Evolutionary conservation across 2,329 filamentous ascomycete genomes (phyloP), one percentile per base, ranked within the genome.

Genomic region (Pyrenochaeta sp.): DNA sequence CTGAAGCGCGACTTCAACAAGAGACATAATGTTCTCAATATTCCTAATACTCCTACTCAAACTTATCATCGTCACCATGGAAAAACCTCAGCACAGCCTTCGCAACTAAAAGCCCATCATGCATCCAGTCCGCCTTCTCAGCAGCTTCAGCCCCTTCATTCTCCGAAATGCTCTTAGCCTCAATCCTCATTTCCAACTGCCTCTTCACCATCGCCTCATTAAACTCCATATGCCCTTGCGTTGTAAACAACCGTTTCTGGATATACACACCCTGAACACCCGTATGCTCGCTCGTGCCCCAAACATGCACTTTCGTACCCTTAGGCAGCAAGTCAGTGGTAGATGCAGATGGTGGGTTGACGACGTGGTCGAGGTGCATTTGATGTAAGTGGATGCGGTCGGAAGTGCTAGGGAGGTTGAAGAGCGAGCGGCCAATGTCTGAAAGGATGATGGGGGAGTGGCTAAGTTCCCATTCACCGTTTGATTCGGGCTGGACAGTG

Each of bases 291-390:
- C 77, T 79, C 22, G 70, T 76, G 2, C 79, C 81, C 80, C 81
- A 83, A 42, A 85, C 79, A 32, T 84, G 77, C 1, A 88, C 79
- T 36, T 80, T 77, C 0, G 79, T 77, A 2, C 73, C 77, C 0
- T 74, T 5, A 50, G 75, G 39, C 2, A 74, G 40, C 25, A 73
- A 44, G 10, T 67, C 54, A 0, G 66, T 68, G 0, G 64, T 68
- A 13, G 67, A 50, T 1, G 62, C 52, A 1, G 71, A 73, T 0
- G 79, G 78, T 5, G 74, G 57, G 10, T 70, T 64, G 0, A 75
- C 69, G 5, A 82, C 80, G 54, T 80, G 75, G 56, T 83, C 81
- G 52, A 81, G 75, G 51, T 83, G 81, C 81, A 83, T 82, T 59
- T 82, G 79, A 58, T 82, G 81, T 12, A 82, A 68, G 37, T 77